Base-by-base conservation (phyloP, 2,329 filamentous ascomycete species). In the Tolypocladium endophyticum region DNA sequence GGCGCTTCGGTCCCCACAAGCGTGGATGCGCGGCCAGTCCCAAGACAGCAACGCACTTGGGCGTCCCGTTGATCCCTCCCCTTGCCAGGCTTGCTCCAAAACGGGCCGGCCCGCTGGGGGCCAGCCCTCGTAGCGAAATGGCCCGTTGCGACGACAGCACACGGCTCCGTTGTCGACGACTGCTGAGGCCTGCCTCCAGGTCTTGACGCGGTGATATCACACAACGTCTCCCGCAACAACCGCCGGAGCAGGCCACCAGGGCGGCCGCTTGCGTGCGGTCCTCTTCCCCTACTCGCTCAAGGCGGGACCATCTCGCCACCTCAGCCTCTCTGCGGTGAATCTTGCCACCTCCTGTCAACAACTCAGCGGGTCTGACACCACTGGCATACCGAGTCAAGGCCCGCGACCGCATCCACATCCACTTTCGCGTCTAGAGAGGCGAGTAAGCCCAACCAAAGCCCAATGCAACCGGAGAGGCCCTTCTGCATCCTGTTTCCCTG, bases 31-130 rank as follows among this genome's bases (percentile, higher is more conserved):
- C 30, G 45, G 25, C 45, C 45, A 30, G 45, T 50, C 45, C 45
- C 12, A 18, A 30, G 14, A 30, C 45, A 30, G 25, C 45, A 30
- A 20, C 28, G 47, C 23, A 14, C 47, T 18, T 28, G 7, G 47
- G 30, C 6, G 8, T 30, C 47, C 47, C 25, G 25, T 50, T 50
- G 47, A 50, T 50, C 47, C 45, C 45, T 50, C 45, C 45, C 45
- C 47, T 50, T 50, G 47, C 16, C 25, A 2, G 47, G 25, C 14
- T 4, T 20, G n/a, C 33, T 23, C 33, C n/a, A 36, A 52, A 39
- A 58, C 56, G 56, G 56, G 56, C 38, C 56, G 56, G 56, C 43
- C 56, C 56, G 56, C 45, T 16, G 9, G 47, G 25, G 47, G 16
- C 47, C 47, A 30, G 47, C 30, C 47, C 47, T 50, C 25, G 47